Base-by-base conservation (phyloP, 2,329 filamentous ascomycete genomes). In the Monilinia vaccinii-corymbosi region DNA sequence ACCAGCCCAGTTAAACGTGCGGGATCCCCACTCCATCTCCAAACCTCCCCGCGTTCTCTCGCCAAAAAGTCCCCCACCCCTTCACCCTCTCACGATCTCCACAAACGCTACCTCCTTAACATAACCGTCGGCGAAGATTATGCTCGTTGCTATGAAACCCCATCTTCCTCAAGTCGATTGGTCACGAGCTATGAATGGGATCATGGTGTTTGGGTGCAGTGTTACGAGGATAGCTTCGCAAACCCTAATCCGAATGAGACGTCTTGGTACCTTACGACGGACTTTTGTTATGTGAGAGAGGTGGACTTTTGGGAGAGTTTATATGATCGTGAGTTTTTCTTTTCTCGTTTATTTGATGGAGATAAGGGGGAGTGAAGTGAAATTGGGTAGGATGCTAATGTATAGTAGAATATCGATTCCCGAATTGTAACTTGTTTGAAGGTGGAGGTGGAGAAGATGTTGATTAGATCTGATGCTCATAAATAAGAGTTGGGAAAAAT, bases 281-380 rank as follows among this genome's bases (percentile, higher is more conserved):
- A 67, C 45, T 67, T 64, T n/a, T 66, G 64, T 51, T 66, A 60
- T 45, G 64, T 65, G 56, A 60, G 60, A 6, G 64, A 63, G 45
- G 59, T 40, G 16, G 64, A 66, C 48, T 65, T 66, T 34, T 63
- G 50, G 23, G 59, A 66, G 56, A 65, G 64, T 45, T 47, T 64
- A 28, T 63, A 60, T 47, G 63, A 64, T 56, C 60, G 63, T 64
- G n/a, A 60, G 63, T n/a, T 45, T 16, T 36, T 32, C 21, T 4
- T 3, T 32, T 11, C 31, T 42, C 1, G n/a, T 16, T 14, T 10
- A 7, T n/a, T 6, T 48, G 18, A 11, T 16, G 18, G n/a, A 42
- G 14, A 3, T 9, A 9, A n/a, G n/a, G 10, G 18, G 23, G 9
- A 4, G n/a, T n/a, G n/a, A n/a, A n/a, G n/a, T 1, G 10, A 21